Evolutionary conservation across 1,284 basidiomycete species (phyloP), one percentile per base, ranked within the genome.

Genomic region (Microbotryomycetes sp.): DNA sequence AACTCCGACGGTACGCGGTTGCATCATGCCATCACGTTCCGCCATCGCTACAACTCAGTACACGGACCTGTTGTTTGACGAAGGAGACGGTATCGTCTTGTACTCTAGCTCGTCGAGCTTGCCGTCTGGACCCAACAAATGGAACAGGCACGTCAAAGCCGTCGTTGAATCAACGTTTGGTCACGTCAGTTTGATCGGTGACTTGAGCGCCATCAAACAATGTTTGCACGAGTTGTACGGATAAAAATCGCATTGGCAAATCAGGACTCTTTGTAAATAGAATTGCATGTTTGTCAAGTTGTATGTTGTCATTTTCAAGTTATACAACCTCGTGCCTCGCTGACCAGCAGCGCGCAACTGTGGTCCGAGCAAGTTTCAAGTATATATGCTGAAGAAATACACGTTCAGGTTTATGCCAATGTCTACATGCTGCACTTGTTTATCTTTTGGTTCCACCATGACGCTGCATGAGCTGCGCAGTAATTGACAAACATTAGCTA

Each of bases 31-130:
- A 5, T 51, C 45, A 0, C 41, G 57, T 16, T 48, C 61, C 7
- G 41, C 54, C n/a, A 72, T 71, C 28, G 57, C 62, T 11, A 21
- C 7, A 1, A 62, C 62, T 2, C 48, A 50, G 5, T 69, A 66
- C 52, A 58, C 62, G 0, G 59, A 63, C 6, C 51, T 66, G 35
- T 48, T 70, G 1, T 68, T 65, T 54, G 71, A 59, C 26, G 62
- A 68, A 47, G 65, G 66, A 4, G 75, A 75, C 51, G 74, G 75
- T 18, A 72, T 76, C 54, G 74, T 76, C 27, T 66, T 72, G 1
- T 65, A 69, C n/a, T 62, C 66, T 13, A 71, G 67, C 0, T 67
- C 74, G 1, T 70, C 62, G 1, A 56, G 62, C 0, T 60, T 76
- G 0, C 75, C 74, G 0, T 69, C 71, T 5, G 61, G 59, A 11